Conservation (phyloP, 164 flowering plant genomes). For the Buxus sempervirens region DNA sequence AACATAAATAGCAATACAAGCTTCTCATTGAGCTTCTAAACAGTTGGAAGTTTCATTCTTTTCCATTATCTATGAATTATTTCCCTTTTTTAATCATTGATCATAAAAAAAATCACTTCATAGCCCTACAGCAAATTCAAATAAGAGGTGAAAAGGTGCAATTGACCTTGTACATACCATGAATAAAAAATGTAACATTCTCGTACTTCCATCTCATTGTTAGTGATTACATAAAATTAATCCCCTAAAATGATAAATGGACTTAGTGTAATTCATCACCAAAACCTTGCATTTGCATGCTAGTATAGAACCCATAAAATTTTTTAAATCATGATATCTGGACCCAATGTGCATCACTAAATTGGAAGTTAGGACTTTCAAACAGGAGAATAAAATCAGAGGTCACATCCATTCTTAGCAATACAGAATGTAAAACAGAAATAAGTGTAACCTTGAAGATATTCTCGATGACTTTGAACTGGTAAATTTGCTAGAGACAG, state of each 20-base stretch:
- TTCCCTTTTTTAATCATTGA: not conserved
- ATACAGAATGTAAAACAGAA: not conserved
- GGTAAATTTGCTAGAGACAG: slow-evolving; percentile 46
- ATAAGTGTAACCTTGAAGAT: slow-evolving; percentile 48
- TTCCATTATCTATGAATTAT: not conserved
- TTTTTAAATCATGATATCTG: not conserved
- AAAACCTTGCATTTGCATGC: not conserved
- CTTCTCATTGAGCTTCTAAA: not conserved
- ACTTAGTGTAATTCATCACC: not conserved
- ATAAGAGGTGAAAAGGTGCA: not conserved
- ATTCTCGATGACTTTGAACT: slow-evolving; percentile 46
- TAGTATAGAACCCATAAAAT: not conserved
- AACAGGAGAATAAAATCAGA: not conserved
- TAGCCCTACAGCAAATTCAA: not conserved
- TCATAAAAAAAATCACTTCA: not conserved
- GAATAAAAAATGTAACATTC: not conserved
- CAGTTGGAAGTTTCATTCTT: not conserved
- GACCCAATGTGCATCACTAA: not conserved
- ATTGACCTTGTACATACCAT: not conserved
- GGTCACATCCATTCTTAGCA: not conserved
- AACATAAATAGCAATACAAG: not conserved
- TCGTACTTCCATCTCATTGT: not conserved
- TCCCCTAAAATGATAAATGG: not conserved
- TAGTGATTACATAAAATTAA: too few species aligned
- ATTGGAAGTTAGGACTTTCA: not conserved